Conservation (phyloP, 2,329 filamentous ascomycete species). For the Biscogniauxia mediterranea region DNA sequence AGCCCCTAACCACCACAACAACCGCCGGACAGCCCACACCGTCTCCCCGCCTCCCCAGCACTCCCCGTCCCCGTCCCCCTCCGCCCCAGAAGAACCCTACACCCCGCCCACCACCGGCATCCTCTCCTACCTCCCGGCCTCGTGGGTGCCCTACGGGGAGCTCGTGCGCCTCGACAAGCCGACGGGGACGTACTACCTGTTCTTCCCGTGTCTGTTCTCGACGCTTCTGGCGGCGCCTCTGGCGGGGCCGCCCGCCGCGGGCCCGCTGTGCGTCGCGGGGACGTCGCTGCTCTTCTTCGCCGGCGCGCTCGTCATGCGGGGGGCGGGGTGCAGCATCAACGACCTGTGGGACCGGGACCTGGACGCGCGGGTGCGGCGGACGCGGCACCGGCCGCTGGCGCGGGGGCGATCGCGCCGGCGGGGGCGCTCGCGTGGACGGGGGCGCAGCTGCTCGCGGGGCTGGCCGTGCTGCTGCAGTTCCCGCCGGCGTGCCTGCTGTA, state of each 20-base stretch:
- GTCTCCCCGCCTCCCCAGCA: slow-evolving; percentile 10
- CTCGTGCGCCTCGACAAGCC: slow-evolving; percentile 80
- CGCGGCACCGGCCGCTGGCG: slow-evolving; percentile 76
- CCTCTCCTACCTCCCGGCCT: slow-evolving; percentile 64
- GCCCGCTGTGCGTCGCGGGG: slow-evolving; percentile 29
- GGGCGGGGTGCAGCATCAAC: slow-evolving; percentile 85
- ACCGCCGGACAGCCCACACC: slow-evolving; percentile 22
- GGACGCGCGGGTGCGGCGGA: slow-evolving; percentile 75
- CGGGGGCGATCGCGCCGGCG: slow-evolving; percentile 72
- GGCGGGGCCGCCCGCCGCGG: slow-evolving; percentile 56
- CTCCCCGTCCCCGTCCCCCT: slow-evolving; percentile 16
- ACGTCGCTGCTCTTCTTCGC: slow-evolving; percentile 70
- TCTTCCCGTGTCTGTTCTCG: slow-evolving; percentile 82
- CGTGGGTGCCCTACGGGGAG: slow-evolving; percentile 78
- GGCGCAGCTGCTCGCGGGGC: slow-evolving; percentile 68
- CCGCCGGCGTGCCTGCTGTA: slow-evolving; percentile 73
- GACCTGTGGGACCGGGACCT: slow-evolving; percentile 89
- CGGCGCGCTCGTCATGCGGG: slow-evolving; percentile 81
- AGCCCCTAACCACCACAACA: slow-evolving; percentile 3
- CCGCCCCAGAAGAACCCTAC: slow-evolving; percentile 46
- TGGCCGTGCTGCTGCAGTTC: slow-evolving; percentile 74
- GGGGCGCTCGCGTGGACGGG: slow-evolving; percentile 74
- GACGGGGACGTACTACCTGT: slow-evolving; percentile 79
- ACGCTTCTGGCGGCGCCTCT: slow-evolving; percentile 77
- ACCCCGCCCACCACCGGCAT: slow-evolving; percentile 69